A percentile compares a stretch with the other conserved stretches of the same genome.
phyloP scores from a whole-genome alignment of 31 red algal genomes.

The Endocladia muricata region DNA sequence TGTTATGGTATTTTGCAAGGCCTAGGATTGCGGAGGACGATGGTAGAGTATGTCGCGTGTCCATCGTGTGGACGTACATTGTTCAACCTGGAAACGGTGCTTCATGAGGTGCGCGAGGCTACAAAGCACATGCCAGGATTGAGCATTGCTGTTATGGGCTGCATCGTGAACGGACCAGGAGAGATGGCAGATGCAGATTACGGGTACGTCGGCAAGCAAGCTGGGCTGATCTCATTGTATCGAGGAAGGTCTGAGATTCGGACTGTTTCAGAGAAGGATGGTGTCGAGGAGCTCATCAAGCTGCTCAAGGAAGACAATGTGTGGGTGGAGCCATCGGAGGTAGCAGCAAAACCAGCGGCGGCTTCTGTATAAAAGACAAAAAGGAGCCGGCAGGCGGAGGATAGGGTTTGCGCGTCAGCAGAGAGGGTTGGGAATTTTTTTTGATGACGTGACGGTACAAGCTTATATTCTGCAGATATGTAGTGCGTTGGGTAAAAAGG shows the following conservation, averaged over 20 bases:
- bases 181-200: slow-evolving; percentile 99
- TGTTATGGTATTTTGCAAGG: slow-evolving; percentile 96
- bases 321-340: slow-evolving; percentile 89
- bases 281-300: slow-evolving; percentile 87
- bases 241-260: slow-evolving; percentile 81
- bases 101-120: slow-evolving; percentile 92
- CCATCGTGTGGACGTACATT: slow-evolving; percentile 98
- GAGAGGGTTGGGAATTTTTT: too few relatives aligned
- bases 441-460: too few relatives aligned
- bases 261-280: slow-evolving; percentile 71
- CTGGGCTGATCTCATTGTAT: slow-evolving; percentile 90
- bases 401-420: too few relatives aligned
- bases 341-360: neutral
- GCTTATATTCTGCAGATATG: too few relatives aligned
- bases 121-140: slow-evolving; percentile 95
- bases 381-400: too few relatives aligned
- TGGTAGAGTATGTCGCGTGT: slow-evolving; percentile 98
- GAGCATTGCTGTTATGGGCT: slow-evolving; percentile 98
- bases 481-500: too few relatives aligned
- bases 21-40: slow-evolving; percentile 75
- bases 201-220: slow-evolving; percentile 90
- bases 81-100: slow-evolving; percentile 91
- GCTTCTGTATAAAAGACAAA: too few relatives aligned
- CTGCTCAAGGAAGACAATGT: slow-evolving; percentile 91
- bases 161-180: slow-evolving; percentile 99